Conservation (phyloP, 139 green algal genomes). For the Tetraselmis striata region DNA sequence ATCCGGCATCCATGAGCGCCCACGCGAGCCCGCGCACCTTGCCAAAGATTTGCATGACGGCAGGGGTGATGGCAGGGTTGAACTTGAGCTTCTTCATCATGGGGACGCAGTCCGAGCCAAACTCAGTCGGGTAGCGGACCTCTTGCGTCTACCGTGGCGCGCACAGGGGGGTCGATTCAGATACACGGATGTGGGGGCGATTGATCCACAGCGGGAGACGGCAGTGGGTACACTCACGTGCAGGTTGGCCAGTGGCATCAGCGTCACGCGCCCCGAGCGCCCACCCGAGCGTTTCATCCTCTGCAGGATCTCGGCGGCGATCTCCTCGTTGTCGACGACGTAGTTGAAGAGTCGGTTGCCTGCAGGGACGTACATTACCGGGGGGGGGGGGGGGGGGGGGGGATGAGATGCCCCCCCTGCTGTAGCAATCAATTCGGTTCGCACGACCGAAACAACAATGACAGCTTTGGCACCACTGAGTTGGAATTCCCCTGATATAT, state of each 20-base stretch:
- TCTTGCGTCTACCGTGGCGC: conserved; percentile 2
- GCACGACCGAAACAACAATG: no score
- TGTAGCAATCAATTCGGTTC: no score
- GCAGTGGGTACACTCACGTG: conserved; percentile 15
- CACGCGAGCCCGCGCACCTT: neutral
- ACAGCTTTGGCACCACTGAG: no score
- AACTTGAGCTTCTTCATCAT: conserved; percentile 68
- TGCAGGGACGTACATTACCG: no score
- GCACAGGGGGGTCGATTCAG: no score
- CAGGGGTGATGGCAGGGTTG: conserved; percentile 18
- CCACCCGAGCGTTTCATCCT: conserved; percentile 44
- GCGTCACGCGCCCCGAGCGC: conserved; percentile 78
- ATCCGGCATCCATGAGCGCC: neutral
- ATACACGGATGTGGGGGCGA: no score
- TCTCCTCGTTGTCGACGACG: conserved; percentile 74
- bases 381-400: no score
- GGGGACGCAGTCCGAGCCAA: conserved; percentile 58
- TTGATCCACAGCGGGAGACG: no score
- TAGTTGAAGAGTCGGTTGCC: conserved; percentile 40
- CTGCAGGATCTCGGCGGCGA: conserved; percentile 53
- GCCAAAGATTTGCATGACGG: neutral
- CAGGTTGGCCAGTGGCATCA: conserved; percentile 73
- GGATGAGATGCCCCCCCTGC: no score
- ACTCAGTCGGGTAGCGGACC: conserved; percentile 44
- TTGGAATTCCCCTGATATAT: no score